Percentiles rank a stretch among this genome's conserved stretches.
Evolutionary conservation across 352 stramenopile species (phyloP).

Genomic region (Pythium insidiosum): DNA sequence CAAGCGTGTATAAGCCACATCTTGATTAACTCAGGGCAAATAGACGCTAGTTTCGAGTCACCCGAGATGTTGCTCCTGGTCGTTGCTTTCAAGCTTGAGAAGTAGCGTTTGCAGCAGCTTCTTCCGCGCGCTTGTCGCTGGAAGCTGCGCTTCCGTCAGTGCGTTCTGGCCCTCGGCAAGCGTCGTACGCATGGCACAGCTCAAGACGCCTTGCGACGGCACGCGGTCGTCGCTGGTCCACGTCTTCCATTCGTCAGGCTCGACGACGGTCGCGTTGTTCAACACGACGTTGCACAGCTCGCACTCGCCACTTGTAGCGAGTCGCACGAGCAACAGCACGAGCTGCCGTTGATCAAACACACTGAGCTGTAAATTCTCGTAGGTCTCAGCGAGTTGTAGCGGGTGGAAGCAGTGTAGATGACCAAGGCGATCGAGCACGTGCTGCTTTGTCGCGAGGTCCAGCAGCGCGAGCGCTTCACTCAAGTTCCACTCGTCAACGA

Average conservation of each 20-base stretch:
- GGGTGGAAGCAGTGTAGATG: slow-evolving; percentile 58
- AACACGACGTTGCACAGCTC: slow-evolving; percentile 40
- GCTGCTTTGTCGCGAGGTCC: slow-evolving; percentile 52
- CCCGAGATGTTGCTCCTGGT: too few relatives aligned
- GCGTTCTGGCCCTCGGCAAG: too few relatives aligned
- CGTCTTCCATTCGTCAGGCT: slow-evolving; percentile 40
- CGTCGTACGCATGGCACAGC: slow-evolving; percentile 33
- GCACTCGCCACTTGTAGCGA: slow-evolving; percentile 30
- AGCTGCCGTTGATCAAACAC: slow-evolving; percentile 53
- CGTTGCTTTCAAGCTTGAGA: slow-evolving; percentile 49
- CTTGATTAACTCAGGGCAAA: neutral
- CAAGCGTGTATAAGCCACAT: neutral
- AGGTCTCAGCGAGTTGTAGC: slow-evolving; percentile 42
- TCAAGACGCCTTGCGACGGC: slow-evolving; percentile 27
- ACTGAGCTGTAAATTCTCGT: slow-evolving; percentile 34
- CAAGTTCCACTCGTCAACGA: slow-evolving; percentile 66
- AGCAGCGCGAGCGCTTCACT: slow-evolving; percentile 55
- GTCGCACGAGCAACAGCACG: slow-evolving; percentile 39
- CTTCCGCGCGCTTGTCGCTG: slow-evolving; percentile 34
- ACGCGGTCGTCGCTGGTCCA: slow-evolving; percentile 55
- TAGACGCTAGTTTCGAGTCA: too few relatives aligned
- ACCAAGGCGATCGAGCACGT: slow-evolving; percentile 55
- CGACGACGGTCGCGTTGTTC: slow-evolving; percentile 28
- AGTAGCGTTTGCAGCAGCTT: slow-evolving; percentile 50
- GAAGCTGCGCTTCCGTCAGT: slow-evolving; percentile 46